Base-by-base conservation (phyloP, 2,329 filamentous ascomycete genomes). In the Colletotrichum brevisporum region DNA sequence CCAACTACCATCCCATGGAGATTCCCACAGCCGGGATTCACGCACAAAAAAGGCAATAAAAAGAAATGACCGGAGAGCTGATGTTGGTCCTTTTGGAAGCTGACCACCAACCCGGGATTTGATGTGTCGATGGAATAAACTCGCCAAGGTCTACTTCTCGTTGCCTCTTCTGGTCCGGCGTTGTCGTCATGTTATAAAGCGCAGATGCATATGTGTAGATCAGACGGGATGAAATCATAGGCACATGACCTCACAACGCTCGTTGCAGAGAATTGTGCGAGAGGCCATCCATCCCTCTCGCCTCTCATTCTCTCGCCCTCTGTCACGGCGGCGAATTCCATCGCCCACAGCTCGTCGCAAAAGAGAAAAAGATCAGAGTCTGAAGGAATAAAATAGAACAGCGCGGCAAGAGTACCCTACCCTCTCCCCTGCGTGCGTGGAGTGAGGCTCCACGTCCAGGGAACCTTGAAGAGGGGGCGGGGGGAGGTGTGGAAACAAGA, bases 391-490 rank as follows among this genome's bases (percentile, higher is more conserved):
- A n/a, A 21, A 18, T 18, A 18, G 18, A 50, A 24, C 1, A 21
- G 47, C 47, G 47, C 47, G n/a, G 47, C 18, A 13, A 21, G 31
- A 36, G 31, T 36, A 36, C 31, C 31, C 31, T 36, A 10, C 31
- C 31, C 31, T 36, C 18, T 50, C 10, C 16, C n/a, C 12, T 50
- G 47, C 47, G 21, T 18, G 31, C 27, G 56, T 59, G 56, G 27
- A 39, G 45, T 59, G 56, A 59, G 50, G 50, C 43, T 62, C 59
- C 59, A 48, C 59, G 59, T 16, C 59, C 59, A 62, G 24, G 59
- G 50, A 61, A 61, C 50, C 59, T 53, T 62, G 36, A 27, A 16
- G 59, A 50, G 59, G 56, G 13, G 27, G 39, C 50, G 59, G 59
- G 59, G 59, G 59, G 50, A 16, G 15, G 36, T n/a, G n/a, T 15